A percentile compares a stretch with the other conserved stretches of the same genome.
These are phyloP conservation scores for Lachnellula occidentalis DNA, from an alignment of 2,329 filamentous ascomycete genomes.

Conservation along the genomic window DNA sequence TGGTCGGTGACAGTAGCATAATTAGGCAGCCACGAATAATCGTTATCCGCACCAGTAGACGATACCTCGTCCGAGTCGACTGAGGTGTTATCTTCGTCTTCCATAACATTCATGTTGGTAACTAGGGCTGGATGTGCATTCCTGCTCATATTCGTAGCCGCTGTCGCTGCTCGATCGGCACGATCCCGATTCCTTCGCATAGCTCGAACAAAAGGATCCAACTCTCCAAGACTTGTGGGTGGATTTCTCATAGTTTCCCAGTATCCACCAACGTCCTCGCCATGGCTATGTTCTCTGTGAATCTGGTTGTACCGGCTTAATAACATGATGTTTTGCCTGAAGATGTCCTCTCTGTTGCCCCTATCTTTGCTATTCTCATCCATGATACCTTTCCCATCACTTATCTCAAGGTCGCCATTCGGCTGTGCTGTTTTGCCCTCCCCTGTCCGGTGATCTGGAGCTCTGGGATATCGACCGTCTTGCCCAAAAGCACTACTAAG, in stretches of 20 bases:
- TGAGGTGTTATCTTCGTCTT: slow-evolving; percentile 4
- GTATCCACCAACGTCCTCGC: slow-evolving; percentile 17
- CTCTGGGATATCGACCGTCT: slow-evolving; percentile 61
- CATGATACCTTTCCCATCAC: slow-evolving; percentile 54
- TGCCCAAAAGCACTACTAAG: slow-evolving; percentile 71
- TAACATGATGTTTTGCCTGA: slow-evolving; percentile 38
- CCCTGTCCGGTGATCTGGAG: slow-evolving; percentile 51
- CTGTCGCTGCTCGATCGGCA: slow-evolving; percentile 1
- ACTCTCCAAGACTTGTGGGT: slow-evolving; percentile 20
- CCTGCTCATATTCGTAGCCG: slow-evolving; percentile 1
- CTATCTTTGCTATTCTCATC: slow-evolving; percentile 56
- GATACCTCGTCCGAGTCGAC: slow-evolving; percentile 12
- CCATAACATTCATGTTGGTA: background rate
- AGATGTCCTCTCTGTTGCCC: slow-evolving; percentile 54
- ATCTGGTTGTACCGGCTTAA: slow-evolving; percentile 36
- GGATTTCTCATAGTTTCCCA: slow-evolving; percentile 27
- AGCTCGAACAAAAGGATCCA: slow-evolving; percentile 17
- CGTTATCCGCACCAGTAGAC: slow-evolving; percentile 8
- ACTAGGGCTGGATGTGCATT: slow-evolving; percentile 5
- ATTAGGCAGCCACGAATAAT: slow-evolving; percentile 21
- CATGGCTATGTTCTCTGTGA: background rate
- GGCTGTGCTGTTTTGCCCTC: slow-evolving; percentile 61
- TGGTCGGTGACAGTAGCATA: slow-evolving; percentile 26
- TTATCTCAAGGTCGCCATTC: slow-evolving; percentile 60
- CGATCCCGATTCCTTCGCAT: slow-evolving; percentile 15